Evolutionary conservation across 176 grass and related monocot genomes (phyloP), one percentile per base, ranked within the genome.

Genomic region (Avena eriantha): DNA sequence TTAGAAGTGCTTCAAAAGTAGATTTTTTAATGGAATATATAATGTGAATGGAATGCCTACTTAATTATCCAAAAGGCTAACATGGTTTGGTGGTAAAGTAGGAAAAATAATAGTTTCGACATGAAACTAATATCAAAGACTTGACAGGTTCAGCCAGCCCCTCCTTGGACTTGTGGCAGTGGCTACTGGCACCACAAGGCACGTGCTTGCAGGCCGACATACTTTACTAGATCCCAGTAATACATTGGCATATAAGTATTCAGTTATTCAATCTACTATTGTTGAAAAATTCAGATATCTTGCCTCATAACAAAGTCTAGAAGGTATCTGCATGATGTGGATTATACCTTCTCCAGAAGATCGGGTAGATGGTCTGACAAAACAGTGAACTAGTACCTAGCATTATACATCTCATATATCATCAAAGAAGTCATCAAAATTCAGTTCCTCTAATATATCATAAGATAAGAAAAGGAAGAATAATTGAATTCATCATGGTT

Each of bases 301-400:
- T 22, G 23, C 50, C 47, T 66, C 4, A 13, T 39, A 79, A 58
- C 19, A n/a, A 58, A 33, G n/a, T 54, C 78, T 82, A 83, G 29
- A 51, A 49, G 73, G 29, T 29, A 29, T 29, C 29, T 29, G 2
- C 29, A 29, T 1, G 29, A 29, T 1, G 29, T 29, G 29, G 51
- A 83, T 80, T 78, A 86, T 93, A 98, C 96, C 96, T 95, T 98
- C 66, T 94, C 91, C 61, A 98, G 93, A 61, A 98, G 93, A 81
- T 95, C 96, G n/a, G 93, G 88, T 33, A 79, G 88, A 86, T 95
- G 93, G 34, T 89, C 96, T 79, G 93, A 95, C 85, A 98, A 87
- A 83, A 98, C 65, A 22, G 79, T 94, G 82, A 95, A 89, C 96
- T 93, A 98, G 88, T 94, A 98, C 86, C 96, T 98, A 90, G 26